Evolutionary conservation across 2,329 filamentous ascomycete genomes (phyloP).

Genomic region (Verticillium klebahnii): DNA sequence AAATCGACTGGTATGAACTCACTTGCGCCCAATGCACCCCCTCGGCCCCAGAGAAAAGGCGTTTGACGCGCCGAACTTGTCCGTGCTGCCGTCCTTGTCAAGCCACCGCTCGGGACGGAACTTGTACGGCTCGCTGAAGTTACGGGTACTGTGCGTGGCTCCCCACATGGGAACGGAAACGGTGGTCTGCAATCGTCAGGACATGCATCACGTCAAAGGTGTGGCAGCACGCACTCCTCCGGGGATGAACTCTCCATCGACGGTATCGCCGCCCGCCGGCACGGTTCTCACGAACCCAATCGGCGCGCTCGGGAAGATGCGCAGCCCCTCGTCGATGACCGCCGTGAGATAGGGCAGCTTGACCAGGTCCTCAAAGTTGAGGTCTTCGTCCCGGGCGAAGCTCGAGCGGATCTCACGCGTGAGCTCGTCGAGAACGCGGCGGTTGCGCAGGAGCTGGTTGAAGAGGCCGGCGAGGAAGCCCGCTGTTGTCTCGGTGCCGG

Average conservation of each 20-base stretch:
- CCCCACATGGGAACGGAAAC: conserved; percentile 7
- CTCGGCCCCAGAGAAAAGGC: conserved; percentile 34
- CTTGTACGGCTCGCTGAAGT: conserved; percentile 25
- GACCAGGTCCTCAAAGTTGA: conserved; percentile 22
- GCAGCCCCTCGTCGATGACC: conserved; percentile 30
- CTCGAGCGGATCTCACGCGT: conserved; percentile 20
- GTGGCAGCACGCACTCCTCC: background rate
- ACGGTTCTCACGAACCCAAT: conserved; percentile 7
- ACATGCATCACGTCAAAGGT: background rate
- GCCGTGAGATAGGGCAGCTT: conserved; percentile 29
- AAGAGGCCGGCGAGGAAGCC: conserved; percentile 25
- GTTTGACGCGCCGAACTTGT: conserved; percentile 28
- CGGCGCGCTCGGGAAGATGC: conserved; percentile 17
- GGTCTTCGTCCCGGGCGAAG: conserved; percentile 16
- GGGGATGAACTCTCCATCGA: conserved; percentile 1
- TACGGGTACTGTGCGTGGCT: conserved; percentile 1
- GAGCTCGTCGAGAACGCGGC: conserved; percentile 20
- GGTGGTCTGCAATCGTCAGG: conserved; percentile 1
- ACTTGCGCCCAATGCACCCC: conserved; percentile 30
- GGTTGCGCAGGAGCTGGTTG: conserved; percentile 26
- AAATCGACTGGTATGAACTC: background rate
- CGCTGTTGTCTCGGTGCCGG: conserved; percentile 1
- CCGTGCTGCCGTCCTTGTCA: conserved; percentile 20
- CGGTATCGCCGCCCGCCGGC: conserved; percentile 3
- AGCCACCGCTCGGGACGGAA: conserved; percentile 37